Percentiles rank a stretch among this genome's conserved stretches.
These are phyloP conservation scores for Penicillium goetzii DNA, from an alignment of 495 filamentous ascomycete genomes.

Conservation along the genomic window DNA sequence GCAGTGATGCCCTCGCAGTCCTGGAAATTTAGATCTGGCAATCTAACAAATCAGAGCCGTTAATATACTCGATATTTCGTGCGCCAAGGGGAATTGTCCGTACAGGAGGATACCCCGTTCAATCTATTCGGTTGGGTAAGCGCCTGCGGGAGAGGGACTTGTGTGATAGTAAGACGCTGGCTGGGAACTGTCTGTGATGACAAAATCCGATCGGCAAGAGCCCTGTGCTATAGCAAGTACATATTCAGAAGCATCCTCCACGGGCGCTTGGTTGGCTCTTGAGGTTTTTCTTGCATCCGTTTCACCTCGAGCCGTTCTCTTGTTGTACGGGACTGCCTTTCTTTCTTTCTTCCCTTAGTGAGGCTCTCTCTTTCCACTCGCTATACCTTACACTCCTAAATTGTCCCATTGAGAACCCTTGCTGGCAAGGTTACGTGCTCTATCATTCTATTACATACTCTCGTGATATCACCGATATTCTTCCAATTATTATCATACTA, in stretches of 20 bases:
- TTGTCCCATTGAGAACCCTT: slow-evolving; percentile 20
- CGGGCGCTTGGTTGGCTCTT: slow-evolving; percentile 11
- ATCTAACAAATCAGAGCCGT: background rate
- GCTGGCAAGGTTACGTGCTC: slow-evolving; percentile 27
- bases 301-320: slow-evolving; percentile 17
- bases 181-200: slow-evolving; percentile 8
- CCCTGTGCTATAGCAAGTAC: slow-evolving; percentile 11
- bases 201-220: background rate
- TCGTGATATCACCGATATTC: background rate
- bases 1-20: background rate
- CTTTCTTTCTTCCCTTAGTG: slow-evolving; percentile 18
- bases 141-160: slow-evolving; percentile 9
- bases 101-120: background rate
- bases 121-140: slow-evolving; percentile 6
- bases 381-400: background rate
- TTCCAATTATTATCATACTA: background rate
- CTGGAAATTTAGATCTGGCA: slow-evolving; percentile 1
- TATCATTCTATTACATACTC: slow-evolving; percentile 8
- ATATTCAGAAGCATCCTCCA: slow-evolving; percentile 22
- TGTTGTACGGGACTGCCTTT: slow-evolving; percentile 20
- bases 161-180: slow-evolving; percentile 27
- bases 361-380: slow-evolving; percentile 18
- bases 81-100: background rate
- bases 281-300: slow-evolving; percentile 13
- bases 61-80: background rate